phyloP scores from a whole-genome alignment of 768 basidiomycete genomes.

The Lentinula guzmanii region DNA sequence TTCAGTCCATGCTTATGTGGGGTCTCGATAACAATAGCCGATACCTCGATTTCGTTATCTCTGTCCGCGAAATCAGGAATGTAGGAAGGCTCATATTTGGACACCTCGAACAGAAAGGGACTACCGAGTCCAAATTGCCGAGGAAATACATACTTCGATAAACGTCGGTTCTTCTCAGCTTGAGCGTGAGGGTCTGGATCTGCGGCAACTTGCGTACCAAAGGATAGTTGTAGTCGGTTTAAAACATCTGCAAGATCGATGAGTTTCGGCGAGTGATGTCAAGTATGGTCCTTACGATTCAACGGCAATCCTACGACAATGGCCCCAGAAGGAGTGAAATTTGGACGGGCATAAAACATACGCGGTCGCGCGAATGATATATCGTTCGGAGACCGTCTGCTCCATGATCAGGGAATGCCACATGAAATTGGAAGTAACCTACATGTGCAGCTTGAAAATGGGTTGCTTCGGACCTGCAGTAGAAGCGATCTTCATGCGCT shows the following conservation, averaged over 20 bases:
- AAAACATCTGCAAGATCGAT: slow-evolving; percentile 49
- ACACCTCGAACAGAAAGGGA: slow-evolving; percentile 37
- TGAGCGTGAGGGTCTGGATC: slow-evolving; percentile 22
- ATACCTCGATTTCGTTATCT: slow-evolving; percentile 67
- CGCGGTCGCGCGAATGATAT: slow-evolving; percentile 47
- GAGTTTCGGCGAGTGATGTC: not conserved
- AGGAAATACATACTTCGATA: slow-evolving; percentile 84
- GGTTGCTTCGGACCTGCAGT: not conserved
- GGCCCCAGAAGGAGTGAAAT: slow-evolving; percentile 36
- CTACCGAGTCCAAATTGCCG: slow-evolving; percentile 65
- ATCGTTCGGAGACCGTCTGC: slow-evolving; percentile 35
- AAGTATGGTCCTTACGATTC: slow-evolving; percentile 42
- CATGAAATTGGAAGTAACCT: not conserved
- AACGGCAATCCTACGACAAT: slow-evolving; percentile 63
- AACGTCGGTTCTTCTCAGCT: slow-evolving; percentile 47
- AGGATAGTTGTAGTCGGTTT: slow-evolving; percentile 41
- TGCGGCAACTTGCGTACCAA: slow-evolving; percentile 15
- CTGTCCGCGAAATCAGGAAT: slow-evolving; percentile 53
- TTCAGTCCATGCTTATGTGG: slow-evolving; percentile 45
- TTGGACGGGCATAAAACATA: slow-evolving; percentile 66
- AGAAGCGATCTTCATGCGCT: not conserved
- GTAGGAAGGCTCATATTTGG: slow-evolving; percentile 22
- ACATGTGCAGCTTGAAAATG: not conserved
- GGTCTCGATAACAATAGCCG: slow-evolving; percentile 11
- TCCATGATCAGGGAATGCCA: not conserved